Evolutionary conservation across 495 filamentous ascomycete species (phyloP), one percentile per base, ranked within the genome.

Genomic region (Xylaria bambusicola): DNA sequence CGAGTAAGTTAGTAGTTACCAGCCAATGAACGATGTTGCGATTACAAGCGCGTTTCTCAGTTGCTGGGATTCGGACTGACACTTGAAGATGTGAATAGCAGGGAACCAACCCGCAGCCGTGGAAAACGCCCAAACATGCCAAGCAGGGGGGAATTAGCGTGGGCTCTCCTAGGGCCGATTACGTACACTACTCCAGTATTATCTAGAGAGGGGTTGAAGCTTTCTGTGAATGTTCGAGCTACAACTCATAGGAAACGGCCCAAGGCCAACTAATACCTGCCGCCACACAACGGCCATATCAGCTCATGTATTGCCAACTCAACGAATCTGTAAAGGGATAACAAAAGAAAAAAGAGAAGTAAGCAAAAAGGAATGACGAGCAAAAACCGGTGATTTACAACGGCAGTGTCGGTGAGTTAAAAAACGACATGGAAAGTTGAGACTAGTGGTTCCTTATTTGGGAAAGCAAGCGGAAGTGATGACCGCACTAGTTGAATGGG

Each of bases 61-160:
- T 7, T 6, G 41, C 20, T 6, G 41, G 4, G 27, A 23, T 13
- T 40, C 23, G n/a, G 29, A 5, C 29, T 10, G 10, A 33, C 29
- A 26, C 35, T 8, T 35, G 36, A 41, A n/a, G n/a, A n/a, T n/a
- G n/a, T n/a, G n/a, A 41, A 53, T 53, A 53, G 26, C 50, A 23
- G 50, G 33, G 50, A 53, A 27, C 17, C 10, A 38, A n/a, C 21
- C 8, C 33, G 48, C 17, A 49, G 26, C 47, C 27, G 29, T 20
- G 27, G 29, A 20, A 50, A 20, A 31, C 23, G 17, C 38, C 49
- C 49, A n/a, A n/a, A n/a, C n/a, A n/a, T n/a, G n/a, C n/a, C n/a
- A n/a, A n/a, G n/a, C n/a, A n/a, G n/a, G n/a, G n/a, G n/a, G n/a
- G n/a, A n/a, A n/a, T n/a, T n/a, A n/a, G n/a, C n/a, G n/a, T n/a